Evolutionary conservation across 257 asterid genomes (phyloP), one percentile per base, ranked within the genome.

Genomic region (Petrea volubilis): DNA sequence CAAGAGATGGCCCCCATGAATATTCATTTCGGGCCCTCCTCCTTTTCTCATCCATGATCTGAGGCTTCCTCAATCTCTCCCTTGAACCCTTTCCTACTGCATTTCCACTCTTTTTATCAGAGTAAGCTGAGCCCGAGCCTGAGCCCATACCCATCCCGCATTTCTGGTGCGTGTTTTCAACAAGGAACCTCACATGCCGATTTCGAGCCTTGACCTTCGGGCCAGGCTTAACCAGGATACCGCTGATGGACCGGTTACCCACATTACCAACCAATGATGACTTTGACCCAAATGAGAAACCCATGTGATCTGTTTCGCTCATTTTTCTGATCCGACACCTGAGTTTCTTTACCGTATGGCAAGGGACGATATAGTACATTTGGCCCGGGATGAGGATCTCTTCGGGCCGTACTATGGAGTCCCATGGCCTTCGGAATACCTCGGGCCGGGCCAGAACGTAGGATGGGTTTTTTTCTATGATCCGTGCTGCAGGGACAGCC

Each of bases 351-450:
- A 90, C 81, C 0, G 97, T 90, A 51, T 68, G 64, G 1, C 67
- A 67, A 1, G 97, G 90, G 68, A 90, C 89, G 11, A 88, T 29
- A 18, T 79, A 86, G 83, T 77, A 86, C 36, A 75, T 88, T 50
- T 86, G 88, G 66, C 93, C 93, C 38, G 90, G 96, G 58, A 79
- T n/a, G 7, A 90, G 91, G 24, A 81, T 86, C 31, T 90, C 93
- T 0, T 90, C 93, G 6, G 83, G 85, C 27, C 72, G 67, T 5
- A 90, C 83, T 1, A 86, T 46, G 1, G 88, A 79, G 7, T 84
- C 96, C 97, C 96, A 86, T 0, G 96, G 97, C 78, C 81, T 67
- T 3, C 71, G 63, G 40, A 88, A 90, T 14, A 90, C 55, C 14
- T 88, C 96, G 40, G 93, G 92, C 68, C 83, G 76, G 25, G 96